A percentile compares a stretch with the other conserved stretches of the same genome.
Evolutionary conservation across 1,284 basidiomycete species (phyloP).

Genomic region (Agaricales sp.): DNA sequence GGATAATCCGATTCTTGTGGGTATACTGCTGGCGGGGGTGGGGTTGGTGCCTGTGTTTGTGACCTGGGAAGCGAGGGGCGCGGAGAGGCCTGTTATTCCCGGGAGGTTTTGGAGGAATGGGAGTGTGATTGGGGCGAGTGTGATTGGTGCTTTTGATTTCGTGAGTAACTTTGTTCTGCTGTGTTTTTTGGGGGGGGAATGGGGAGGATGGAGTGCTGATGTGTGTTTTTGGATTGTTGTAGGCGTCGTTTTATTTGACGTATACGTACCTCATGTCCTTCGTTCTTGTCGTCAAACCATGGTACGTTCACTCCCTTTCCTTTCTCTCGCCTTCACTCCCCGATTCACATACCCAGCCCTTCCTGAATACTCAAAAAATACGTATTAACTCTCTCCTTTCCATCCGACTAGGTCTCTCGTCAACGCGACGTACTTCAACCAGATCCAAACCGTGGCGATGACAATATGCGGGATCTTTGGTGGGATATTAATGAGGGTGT

Average conservation of each 20-base stretch:
- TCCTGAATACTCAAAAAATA: too few species aligned
- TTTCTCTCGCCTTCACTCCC: not conserved
- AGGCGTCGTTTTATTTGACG: conserved; percentile 49
- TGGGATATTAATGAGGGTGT: conserved; percentile 43
- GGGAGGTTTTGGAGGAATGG: conserved; percentile 46
- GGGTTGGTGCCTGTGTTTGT: conserved; percentile 32
- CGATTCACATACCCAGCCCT: too few species aligned
- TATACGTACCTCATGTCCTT: conserved; percentile 54
- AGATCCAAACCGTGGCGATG: conserved; percentile 48
- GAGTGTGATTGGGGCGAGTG: conserved; percentile 47
- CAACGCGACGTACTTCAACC: conserved; percentile 43
- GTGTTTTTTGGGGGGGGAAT: not conserved
- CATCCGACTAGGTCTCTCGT: conserved; percentile 32
- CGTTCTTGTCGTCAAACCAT: conserved; percentile 48
- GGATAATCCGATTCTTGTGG: conserved; percentile 40
- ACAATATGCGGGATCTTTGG: conserved; percentile 56
- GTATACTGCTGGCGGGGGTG: conserved; percentile 41
- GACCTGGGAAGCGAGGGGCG: conserved; percentile 39
- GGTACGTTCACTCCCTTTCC: conserved; percentile 24
- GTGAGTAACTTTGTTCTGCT: conserved; percentile 23
- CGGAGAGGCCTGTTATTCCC: conserved; percentile 41
- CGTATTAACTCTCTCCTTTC: not conserved
- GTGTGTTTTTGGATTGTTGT: not conserved
- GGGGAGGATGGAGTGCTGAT: conserved; percentile 19
- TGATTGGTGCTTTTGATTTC: conserved; percentile 67